A percentile compares a stretch with the other conserved stretches of the same genome.
Evolutionary conservation across 164 flowering plant species (phyloP).

Genomic region (Malania oleifera): DNA sequence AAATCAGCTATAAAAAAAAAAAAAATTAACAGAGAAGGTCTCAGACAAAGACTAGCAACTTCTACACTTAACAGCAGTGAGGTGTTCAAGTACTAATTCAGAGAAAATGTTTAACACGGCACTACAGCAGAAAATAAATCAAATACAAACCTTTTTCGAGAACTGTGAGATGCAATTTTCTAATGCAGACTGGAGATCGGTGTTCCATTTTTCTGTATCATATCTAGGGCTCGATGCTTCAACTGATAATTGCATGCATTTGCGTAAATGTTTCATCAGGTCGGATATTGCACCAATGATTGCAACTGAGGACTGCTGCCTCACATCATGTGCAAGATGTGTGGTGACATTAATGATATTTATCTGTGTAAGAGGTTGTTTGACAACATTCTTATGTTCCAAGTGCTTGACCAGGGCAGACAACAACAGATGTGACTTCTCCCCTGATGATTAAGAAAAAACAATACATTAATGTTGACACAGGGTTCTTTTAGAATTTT

Average conservation of each 20-base stretch:
- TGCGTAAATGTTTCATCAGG: slow-evolving; percentile 69
- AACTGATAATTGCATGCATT: slow-evolving; percentile 59
- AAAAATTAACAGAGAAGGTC: too few species aligned
- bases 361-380: slow-evolving; percentile 49
- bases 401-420: slow-evolving; percentile 81
- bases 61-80: too few species aligned
- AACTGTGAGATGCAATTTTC: slow-evolving; percentile 67
- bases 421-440: slow-evolving; percentile 56
- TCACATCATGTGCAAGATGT: slow-evolving; percentile 47
- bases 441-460: slow-evolving; percentile 35
- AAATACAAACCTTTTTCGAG: slow-evolving; percentile 54
- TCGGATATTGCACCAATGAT: slow-evolving; percentile 63
- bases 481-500: not conserved
- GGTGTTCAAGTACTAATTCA: too few species aligned
- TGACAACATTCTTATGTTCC: slow-evolving; percentile 74
- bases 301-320: slow-evolving; percentile 50
- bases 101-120: not conserved
- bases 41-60: too few species aligned
- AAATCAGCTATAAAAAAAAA: too few species aligned
- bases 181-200: slow-evolving; percentile 54
- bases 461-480: not conserved
- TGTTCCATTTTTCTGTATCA: slow-evolving; percentile 32
- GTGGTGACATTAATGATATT: slow-evolving; percentile 47
- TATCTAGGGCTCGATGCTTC: slow-evolving; percentile 35
- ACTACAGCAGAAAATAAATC: too few species aligned